Percentiles rank a stretch among this genome's conserved stretches.
phyloP scores from a whole-genome alignment of 306 rosid genomes.

The Comarum palustre region DNA sequence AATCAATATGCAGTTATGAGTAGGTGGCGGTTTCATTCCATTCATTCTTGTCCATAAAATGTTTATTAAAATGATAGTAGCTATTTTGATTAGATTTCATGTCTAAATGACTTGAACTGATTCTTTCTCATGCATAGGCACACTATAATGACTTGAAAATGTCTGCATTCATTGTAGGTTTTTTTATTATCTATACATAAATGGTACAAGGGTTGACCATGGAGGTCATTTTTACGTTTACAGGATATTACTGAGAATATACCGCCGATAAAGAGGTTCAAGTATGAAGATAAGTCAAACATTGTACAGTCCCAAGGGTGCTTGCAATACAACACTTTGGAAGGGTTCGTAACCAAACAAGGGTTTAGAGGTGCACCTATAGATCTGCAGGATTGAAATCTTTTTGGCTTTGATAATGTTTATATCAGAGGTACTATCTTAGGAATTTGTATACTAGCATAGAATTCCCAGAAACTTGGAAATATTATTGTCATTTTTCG shows the following conservation, averaged over 20 bases:
- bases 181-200: neutral
- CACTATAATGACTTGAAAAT: neutral
- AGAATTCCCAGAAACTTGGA: too few species aligned
- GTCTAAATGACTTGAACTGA: neutral
- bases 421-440: neutral
- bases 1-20: conserved; percentile 49
- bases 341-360: conserved; percentile 38
- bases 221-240: neutral
- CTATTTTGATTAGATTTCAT: neutral
- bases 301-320: conserved; percentile 48
- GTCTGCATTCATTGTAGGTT: neutral
- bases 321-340: conserved; percentile 79
- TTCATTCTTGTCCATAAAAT: conserved; percentile 7
- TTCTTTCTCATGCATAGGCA: neutral
- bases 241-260: conserved; percentile 48
- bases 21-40: conserved; percentile 14
- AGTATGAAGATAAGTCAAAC: conserved; percentile 45
- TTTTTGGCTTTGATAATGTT: neutral
- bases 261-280: conserved; percentile 46
- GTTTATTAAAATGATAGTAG: conserved; percentile 5
- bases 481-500: too few species aligned
- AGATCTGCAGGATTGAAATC: conserved; percentile 8
- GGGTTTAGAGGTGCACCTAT: conserved; percentile 5
- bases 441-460: neutral
- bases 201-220: neutral